These are phyloP conservation scores for Limonium bicolor DNA, from an alignment of 148 eudicot species.

Conservation along the genomic window DNA sequence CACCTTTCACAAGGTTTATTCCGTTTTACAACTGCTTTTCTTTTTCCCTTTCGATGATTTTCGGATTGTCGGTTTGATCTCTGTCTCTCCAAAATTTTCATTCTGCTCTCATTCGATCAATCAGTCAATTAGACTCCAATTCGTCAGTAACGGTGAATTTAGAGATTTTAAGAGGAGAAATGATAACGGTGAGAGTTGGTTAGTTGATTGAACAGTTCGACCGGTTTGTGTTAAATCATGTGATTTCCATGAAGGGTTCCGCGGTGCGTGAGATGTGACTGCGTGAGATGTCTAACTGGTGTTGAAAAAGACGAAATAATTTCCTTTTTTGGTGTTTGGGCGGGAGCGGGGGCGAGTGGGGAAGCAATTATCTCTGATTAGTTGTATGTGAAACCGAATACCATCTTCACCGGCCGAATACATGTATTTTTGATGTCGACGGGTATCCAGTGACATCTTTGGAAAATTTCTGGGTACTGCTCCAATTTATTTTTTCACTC, in stretches of 20 bases:
- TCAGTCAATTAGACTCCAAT: no score
- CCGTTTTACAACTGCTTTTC: background rate
- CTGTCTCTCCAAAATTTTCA: no score
- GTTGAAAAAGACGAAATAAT: no score
- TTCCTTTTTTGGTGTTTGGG: background rate
- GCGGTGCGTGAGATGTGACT: background rate
- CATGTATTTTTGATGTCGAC: no score
- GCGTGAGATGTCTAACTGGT: background rate
- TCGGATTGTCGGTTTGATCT: background rate
- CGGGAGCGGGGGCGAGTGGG: background rate
- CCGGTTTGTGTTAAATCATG: background rate
- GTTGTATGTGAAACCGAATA: background rate
- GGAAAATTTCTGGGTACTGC: no score
- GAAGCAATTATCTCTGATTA: background rate
- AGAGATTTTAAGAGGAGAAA: background rate
- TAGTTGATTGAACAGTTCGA: background rate
- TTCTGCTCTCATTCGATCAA: no score
- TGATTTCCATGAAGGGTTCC: slow-evolving; percentile 1
- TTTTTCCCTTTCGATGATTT: background rate
- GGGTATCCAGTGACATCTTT: no score
- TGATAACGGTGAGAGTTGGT: background rate
- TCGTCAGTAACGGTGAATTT: background rate
- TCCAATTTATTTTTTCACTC: no score
- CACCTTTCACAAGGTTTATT: slow-evolving; percentile 47
- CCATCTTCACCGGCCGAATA: no score